Base-by-base conservation (phyloP, 176 grass and related monocot species). In the Rhynchospora breviuscula region DNA sequence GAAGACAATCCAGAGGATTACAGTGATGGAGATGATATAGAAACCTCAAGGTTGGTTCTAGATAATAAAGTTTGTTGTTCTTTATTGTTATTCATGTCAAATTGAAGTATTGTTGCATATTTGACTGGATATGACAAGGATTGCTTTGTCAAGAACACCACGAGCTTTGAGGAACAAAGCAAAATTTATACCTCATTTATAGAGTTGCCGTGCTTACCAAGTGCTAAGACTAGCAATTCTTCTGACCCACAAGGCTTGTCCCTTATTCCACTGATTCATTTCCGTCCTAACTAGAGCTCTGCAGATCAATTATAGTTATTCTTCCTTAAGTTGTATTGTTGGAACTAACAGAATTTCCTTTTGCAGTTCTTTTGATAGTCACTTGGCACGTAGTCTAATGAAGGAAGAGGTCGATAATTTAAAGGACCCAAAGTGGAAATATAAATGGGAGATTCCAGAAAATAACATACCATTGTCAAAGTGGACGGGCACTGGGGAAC, bases 361-460 rank as follows among this genome's bases (percentile, higher is more conserved):
- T 58, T 86, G 58, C 63, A 90, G 88, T 68, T 73, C 71, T 84
- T 90, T 90, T 69, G 17, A 86, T 63, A 8, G 13, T 62, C 88
- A 90, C 43, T 65, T 90, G 52, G 52, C 69, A 19, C 48, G 17
- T 44, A 72, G 66, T 70, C 21, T 90, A 63, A 84, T 80, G 35
- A 86, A 84, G 19, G 88, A 90, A 75, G 84, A 90, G 51, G 84
- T 75, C 54, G 80, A 84, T 62, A 71, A 86, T 35, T 72, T 90
- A 48, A 77, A 79, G 52, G 68, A 84, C 35, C 62, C 58, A 23
- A 83, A 90, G 78, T 86, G 72, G 84, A 90, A 84, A 84, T 90
- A 79, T 86, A 86, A 84, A 62, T 90, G 88, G 88, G 84, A 84
- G 71, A 84, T 90, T 40, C 88, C 84, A 83, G 79, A 61, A 59